Conservation (phyloP, 225 moss, liverwort and hornwort genomes). For the Climacium dendroides region DNA sequence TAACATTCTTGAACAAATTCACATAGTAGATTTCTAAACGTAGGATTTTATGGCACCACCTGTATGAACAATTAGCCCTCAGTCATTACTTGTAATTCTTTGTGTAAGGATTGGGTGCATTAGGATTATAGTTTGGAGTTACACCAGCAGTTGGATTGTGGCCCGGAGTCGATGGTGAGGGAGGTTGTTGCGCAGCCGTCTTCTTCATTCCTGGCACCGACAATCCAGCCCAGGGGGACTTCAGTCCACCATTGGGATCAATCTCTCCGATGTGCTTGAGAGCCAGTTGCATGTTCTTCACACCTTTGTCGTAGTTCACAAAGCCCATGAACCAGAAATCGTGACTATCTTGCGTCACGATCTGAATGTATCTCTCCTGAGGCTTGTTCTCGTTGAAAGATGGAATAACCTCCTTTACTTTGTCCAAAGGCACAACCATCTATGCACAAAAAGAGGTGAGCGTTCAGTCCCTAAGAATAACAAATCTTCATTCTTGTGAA, state of each 20-base stretch:
- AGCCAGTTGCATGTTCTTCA: conserved; percentile 36
- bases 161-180: background rate
- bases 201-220: conserved; percentile 3
- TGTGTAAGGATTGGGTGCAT: conserved; percentile 7
- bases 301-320: conserved; percentile 39
- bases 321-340: conserved; percentile 62
- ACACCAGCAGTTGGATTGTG: background rate
- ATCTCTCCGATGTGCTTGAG: conserved; percentile 20
- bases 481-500: background rate
- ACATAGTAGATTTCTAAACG: background rate
- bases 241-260: conserved; percentile 36
- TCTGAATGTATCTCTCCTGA: conserved; percentile 72
- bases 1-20: background rate
- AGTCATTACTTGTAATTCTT: background rate
- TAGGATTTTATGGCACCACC: background rate
- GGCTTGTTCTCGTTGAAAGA: conserved; percentile 52
- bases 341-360: conserved; percentile 16
- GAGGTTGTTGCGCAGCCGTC: background rate
- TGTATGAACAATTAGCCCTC: background rate
- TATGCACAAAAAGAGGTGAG: background rate
- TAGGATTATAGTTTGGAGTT: background rate
- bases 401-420: conserved; percentile 41
- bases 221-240: conserved; percentile 21
- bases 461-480: background rate
- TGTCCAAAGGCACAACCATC: conserved; percentile 59